Evolutionary conservation across 2,329 filamentous ascomycete species (phyloP).

Genomic region (Ophiostoma himal-ulmi): DNA sequence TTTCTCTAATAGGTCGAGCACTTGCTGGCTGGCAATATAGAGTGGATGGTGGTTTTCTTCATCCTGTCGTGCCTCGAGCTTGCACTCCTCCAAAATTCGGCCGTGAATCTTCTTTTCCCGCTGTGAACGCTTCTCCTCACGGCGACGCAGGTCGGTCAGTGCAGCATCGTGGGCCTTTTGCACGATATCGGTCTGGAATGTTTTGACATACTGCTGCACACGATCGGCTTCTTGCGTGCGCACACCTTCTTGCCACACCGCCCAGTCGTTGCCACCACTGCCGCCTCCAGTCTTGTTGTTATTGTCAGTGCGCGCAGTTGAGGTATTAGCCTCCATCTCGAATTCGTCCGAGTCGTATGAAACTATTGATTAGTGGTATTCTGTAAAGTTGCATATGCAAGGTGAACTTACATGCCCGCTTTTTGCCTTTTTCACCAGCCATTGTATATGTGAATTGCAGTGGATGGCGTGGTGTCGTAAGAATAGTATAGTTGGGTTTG

Average conservation of each 20-base stretch:
- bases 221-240: constrained; percentile 25
- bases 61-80: too few species aligned
- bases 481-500: background rate
- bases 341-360: constrained; percentile 4
- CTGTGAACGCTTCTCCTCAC: constrained; percentile 15
- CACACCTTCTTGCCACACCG: constrained; percentile 19
- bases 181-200: constrained; percentile 20
- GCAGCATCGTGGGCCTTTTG: constrained; percentile 15
- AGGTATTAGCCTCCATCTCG: background rate
- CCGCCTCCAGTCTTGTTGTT: background rate
- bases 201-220: constrained; percentile 22
- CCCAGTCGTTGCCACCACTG: constrained; percentile 16
- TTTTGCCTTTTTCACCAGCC: constrained; percentile 3
- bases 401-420: background rate
- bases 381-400: background rate
- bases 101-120: background rate
- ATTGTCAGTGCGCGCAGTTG: background rate
- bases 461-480: background rate
- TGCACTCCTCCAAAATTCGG: constrained; percentile 3
- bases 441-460: background rate
- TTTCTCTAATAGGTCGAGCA: constrained; percentile 20
- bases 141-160: constrained; percentile 13
- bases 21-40: constrained; percentile 19
- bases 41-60: constrained; percentile 16
- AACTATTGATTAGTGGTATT: background rate